Evolutionary conservation across 208 protist species (phyloP), one percentile per base, ranked within the genome.

Genomic region (Leishmania guyanensis): DNA sequence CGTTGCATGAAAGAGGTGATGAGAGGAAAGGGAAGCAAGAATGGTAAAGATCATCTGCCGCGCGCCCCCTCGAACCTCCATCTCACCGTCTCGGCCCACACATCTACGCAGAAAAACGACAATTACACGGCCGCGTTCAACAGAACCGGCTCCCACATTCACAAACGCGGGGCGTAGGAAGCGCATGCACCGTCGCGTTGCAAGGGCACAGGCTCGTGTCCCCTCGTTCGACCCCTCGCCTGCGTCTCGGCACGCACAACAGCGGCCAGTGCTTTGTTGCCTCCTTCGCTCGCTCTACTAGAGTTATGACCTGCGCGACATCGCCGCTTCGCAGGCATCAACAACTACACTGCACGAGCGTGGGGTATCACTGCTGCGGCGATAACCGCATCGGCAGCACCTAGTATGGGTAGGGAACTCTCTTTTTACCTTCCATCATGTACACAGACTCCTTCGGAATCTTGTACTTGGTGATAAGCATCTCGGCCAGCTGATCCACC

Each of bases 391-490:
- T 33, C 46, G 5, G 5, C 17, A 29, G n/a, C 26, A 56, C 66
- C 43, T 79, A 77, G 29, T 86, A 77, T 12, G 85, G 90, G 78
- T 88, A 90, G 26, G 75, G 81, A 2, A 92, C 85, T 84, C 90
- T 95, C 86, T 97, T 92, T 82, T 95, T 97, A n/a, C 91, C 89
- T 66, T 91, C 83, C 82, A 96, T 87, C 29, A 81, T 82, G 75
- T 88, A 97, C 53, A 98, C 91, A 26, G 88, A 58, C 17, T 85
- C 80, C 81, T 94, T 95, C 29, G 94, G 92, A 39, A 98, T 93
- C 16, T 87, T 85, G 84, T 96, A 96, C 83, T 92, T 93, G 54
- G 79, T 88, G 50, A 90, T 84, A 8, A 98, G 83, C 82, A 98
- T 84, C 56, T 96, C 90, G 62, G 89, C 91, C 20, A 98, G 86